phyloP scores from a whole-genome alignment of 2,329 filamentous ascomycete genomes.

The Paracoccidioides lutzii region DNA sequence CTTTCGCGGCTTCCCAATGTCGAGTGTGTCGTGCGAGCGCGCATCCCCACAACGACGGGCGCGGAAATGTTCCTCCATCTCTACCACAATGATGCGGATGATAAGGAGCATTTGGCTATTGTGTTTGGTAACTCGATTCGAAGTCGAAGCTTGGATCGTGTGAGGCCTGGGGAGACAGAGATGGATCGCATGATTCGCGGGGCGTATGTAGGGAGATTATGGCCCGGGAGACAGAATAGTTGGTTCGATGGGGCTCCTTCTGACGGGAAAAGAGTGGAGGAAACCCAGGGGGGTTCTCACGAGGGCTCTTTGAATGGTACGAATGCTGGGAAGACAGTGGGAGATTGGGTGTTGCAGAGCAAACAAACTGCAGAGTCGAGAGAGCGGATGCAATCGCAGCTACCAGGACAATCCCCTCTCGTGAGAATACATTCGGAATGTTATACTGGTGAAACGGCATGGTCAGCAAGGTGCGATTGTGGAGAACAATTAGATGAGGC shows the following conservation, averaged over 20 bases:
- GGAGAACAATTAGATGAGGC: conserved; percentile 96
- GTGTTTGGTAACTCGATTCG: conserved; percentile 85
- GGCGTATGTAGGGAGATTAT: conserved; percentile 79
- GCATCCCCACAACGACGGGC: conserved; percentile 82
- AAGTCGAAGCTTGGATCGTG: conserved; percentile 44
- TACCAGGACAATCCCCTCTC: conserved; percentile 44
- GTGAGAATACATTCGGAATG: conserved; percentile 96
- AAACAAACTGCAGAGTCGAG: conserved; percentile 9
- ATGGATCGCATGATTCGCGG: conserved; percentile 74
- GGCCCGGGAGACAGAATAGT: conserved; percentile 69
- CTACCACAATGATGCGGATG: conserved; percentile 84
- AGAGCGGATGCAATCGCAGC: conserved; percentile 9
- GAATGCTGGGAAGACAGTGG: background rate
- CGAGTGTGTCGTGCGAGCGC: conserved; percentile 84
- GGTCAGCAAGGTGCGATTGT: conserved; percentile 95
- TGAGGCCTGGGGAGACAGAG: conserved; percentile 36
- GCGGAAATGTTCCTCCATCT: conserved; percentile 96
- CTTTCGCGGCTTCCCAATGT: conserved; percentile 68
- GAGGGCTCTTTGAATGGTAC: background rate
- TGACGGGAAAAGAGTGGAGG: conserved; percentile 10
- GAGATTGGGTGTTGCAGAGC: background rate
- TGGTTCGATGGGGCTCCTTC: conserved; percentile 39
- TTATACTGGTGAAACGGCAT: conserved; percentile 96
- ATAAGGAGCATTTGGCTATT: conserved; percentile 92
- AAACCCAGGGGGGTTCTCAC: background rate